These are phyloP conservation scores for Penstemon barbatus DNA, from an alignment of 257 asterid genomes.

Conservation along the genomic window DNA sequence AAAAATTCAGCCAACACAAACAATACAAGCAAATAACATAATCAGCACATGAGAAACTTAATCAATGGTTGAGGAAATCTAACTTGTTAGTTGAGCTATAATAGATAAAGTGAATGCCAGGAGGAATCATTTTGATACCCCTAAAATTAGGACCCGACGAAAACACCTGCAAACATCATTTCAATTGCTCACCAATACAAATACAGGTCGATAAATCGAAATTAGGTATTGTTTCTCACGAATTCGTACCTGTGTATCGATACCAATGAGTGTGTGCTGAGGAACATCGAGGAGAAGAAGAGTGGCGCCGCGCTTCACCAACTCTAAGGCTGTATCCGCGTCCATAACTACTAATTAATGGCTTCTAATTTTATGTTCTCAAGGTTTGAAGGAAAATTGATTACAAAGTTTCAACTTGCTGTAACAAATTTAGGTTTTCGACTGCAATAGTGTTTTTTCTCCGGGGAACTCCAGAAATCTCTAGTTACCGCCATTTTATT, in stretches of 20 bases:
- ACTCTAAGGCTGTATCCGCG: slow-evolving; percentile 58
- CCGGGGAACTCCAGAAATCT: background rate
- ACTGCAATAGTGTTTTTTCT: background rate
- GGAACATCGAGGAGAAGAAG: slow-evolving; percentile 86
- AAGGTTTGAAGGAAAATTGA: background rate
- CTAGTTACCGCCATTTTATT: background rate
- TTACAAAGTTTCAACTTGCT: background rate
- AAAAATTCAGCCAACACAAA: slow-evolving; percentile 13
- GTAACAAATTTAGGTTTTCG: background rate
- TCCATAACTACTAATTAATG: slow-evolving; percentile 48
- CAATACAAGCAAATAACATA: background rate
- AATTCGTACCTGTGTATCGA: slow-evolving; percentile 69
- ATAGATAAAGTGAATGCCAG: slow-evolving; percentile 80
- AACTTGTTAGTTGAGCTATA: slow-evolving; percentile 77
- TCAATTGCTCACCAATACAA: slow-evolving; percentile 4
- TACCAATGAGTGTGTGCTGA: slow-evolving; percentile 74
- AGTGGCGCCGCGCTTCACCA: slow-evolving; percentile 69
- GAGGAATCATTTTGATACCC: slow-evolving; percentile 95
- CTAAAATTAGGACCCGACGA: slow-evolving; percentile 81
- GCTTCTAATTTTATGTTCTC: background rate
- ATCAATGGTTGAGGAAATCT: slow-evolving; percentile 7
- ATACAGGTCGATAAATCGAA: background rate
- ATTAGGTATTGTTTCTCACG: background rate
- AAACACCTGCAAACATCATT: slow-evolving; percentile 52
- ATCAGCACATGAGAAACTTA: background rate